Base-by-base conservation (phyloP, 108 stramenopile species). In the Halocafeteria seosinensis region DNA sequence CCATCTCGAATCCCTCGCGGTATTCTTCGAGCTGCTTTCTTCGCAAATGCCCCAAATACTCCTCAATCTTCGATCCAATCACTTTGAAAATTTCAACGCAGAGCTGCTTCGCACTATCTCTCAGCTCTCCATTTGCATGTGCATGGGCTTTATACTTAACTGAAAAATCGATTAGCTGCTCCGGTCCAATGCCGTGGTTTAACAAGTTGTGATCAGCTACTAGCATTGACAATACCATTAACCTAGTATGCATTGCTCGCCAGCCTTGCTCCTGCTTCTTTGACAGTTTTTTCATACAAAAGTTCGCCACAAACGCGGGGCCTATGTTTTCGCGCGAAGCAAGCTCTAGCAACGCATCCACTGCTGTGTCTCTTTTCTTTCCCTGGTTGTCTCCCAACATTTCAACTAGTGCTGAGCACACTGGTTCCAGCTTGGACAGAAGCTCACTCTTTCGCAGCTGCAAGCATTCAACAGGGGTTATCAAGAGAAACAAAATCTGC, bases 31-130 rank as follows among this genome's bases (percentile, higher is more conserved):
- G 34, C 23, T 65, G 64, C 2, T 65, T 65, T 8, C 50, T 33
- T 1, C 50, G 42, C 57, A 65, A 26, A 29, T 65, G 50, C 5
- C n/a, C 34, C 0, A 65, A 36, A 26, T 53, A 53, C 24, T 33
- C 50, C 21, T 53, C 3, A 6, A 65, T 57, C 24, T 51, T 31
- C 3, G 50, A 33, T 26, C 64, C 64, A 17, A 65, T 36, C 13
- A 58, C 35, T 6, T 24, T 32, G 2, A 53, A 65, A 0, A 27
- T 32, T 0, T 65, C 50, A 5, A 65, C 13, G 17, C 53, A 51
- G 3, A 65, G 29, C 52, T 65, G 50, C 62, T 65, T 65, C 34
- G 64, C 64, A 33, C 27, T 23, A 34, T 65, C 64, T n/a, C 64
- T 51, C 12, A 65, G 31, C 25, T 65, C 64, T 25, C 50, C 64